Base-by-base conservation (phyloP, 495 filamentous ascomycete genomes). In the Penicillium herquei region DNA sequence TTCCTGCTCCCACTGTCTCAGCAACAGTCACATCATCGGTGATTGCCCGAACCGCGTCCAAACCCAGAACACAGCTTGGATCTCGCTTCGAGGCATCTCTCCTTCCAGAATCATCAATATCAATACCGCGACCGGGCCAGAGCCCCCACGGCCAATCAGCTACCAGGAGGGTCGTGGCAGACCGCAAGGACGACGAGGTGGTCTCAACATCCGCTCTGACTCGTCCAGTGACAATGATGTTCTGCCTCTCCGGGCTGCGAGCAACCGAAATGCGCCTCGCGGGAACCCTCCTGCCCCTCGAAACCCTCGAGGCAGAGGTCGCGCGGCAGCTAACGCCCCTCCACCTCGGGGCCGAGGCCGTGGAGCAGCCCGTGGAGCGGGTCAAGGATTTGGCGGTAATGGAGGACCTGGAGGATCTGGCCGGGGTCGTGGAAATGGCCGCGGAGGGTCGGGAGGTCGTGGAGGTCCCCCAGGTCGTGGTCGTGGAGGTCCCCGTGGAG, bases 1-100 rank as follows among this genome's bases (percentile, higher is more conserved):
- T 33, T 79, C 70, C n/a, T 82, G 79, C 57, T 70, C 77, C 39
- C 69, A 76, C 51, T 82, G 79, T 59, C 64, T 69, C 37, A 78
- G 71, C 55, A 58, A 57, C 31, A 70, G 61, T 31, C 79, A 82
- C 61, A 62, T 82, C 1, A 62, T 76, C 3, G 79, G 78, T 12
- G 75, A 81, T 40, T 82, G 79, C 42, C 73, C 75, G 2, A 64
- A 60, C 11, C 69, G 70, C 7, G 39, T 47, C 14, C 52, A 41
- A 16, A 58, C 56, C 4, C 40, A 65, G 30, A 51, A 41, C 6
- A 69, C 70, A 14, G 66, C 70, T 12, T 71, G 69, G 14, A 77
- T 72, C 33, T 72, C 70, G 4, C 49, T 76, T 33, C 64, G 63
- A 39, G 71, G 64, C 4, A 64, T 75, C 13, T 69, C 74, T 42